Conservation (phyloP, 306 rosid genomes). For the Argentina anserina region DNA sequence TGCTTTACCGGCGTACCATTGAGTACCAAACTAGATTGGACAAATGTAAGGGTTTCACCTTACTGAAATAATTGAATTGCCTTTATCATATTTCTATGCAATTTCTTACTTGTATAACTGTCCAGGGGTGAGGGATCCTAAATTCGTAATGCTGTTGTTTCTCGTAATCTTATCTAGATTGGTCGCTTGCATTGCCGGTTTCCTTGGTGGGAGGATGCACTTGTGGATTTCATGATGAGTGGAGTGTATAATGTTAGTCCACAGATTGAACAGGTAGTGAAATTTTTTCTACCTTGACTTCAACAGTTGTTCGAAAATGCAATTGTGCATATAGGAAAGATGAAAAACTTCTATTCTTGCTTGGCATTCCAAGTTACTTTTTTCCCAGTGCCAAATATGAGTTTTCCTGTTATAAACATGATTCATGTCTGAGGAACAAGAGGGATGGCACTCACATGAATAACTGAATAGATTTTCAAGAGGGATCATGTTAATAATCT, state of each 20-base stretch:
- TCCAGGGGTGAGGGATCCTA: slow-evolving; percentile 13
- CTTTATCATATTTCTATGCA: background rate
- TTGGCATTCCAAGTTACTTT: background rate
- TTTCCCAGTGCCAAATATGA: background rate
- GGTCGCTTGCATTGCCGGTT: slow-evolving; percentile 81
- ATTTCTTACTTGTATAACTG: background rate
- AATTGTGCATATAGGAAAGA: slow-evolving; percentile 8
- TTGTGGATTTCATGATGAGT: slow-evolving; percentile 76
- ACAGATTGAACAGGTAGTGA: slow-evolving; percentile 58
- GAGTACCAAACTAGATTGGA: slow-evolving; percentile 52
- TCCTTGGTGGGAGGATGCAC: slow-evolving; percentile 92
- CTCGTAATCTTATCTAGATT: slow-evolving; percentile 37
- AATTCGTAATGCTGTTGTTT: slow-evolving; percentile 16
- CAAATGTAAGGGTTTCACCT: slow-evolving; percentile 56
- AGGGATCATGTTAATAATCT: background rate
- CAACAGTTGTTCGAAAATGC: background rate
- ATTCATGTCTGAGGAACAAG: background rate
- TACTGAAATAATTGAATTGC: background rate
- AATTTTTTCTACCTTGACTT: background rate
- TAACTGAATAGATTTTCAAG: background rate
- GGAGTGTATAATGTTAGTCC: slow-evolving; percentile 70
- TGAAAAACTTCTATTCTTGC: background rate
- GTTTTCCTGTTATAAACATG: background rate
- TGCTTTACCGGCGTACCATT: slow-evolving; percentile 47
- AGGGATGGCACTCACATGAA: background rate